Evolutionary conservation across 139 green algal species (phyloP).

Genomic region (Closterium sp.): DNA sequence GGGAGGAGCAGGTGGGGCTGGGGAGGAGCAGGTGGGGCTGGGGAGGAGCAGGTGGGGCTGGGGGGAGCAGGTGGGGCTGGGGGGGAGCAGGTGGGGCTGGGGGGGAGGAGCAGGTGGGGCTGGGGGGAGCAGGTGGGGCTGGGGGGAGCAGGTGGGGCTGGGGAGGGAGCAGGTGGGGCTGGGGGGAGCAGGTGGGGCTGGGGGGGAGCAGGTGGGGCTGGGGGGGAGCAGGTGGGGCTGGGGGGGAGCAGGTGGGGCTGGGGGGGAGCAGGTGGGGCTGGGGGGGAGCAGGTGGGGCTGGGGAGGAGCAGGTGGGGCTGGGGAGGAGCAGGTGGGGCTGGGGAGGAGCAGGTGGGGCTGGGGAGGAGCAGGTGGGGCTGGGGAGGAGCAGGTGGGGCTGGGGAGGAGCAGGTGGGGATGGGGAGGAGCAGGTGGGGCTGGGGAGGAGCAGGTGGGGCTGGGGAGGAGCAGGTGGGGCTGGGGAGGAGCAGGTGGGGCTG

Average conservation of each 20-base stretch:
- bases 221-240: constrained; percentile 38
- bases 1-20: constrained; percentile 35
- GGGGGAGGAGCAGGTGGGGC: constrained; percentile 39
- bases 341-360: constrained; percentile 35
- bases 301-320: constrained; percentile 35
- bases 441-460: constrained; percentile 35
- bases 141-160: constrained; percentile 35
- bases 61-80: constrained; percentile 38
- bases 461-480: constrained; percentile 35
- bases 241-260: constrained; percentile 38
- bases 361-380: constrained; percentile 35
- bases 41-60: constrained; percentile 35
- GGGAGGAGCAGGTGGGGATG: too few species aligned
- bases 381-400: constrained; percentile 35
- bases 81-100: constrained; percentile 38
- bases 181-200: constrained; percentile 35
- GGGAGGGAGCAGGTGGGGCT: constrained; percentile 40
- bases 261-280: constrained; percentile 38
- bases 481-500: constrained; percentile 35
- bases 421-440: constrained; percentile 35
- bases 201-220: constrained; percentile 38
- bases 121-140: constrained; percentile 36
- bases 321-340: constrained; percentile 35
- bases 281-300: constrained; percentile 38
- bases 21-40: constrained; percentile 35